These are phyloP conservation scores for Cenococcum geophilum DNA, from an alignment of 495 filamentous ascomycete species.

Conservation along the genomic window DNA sequence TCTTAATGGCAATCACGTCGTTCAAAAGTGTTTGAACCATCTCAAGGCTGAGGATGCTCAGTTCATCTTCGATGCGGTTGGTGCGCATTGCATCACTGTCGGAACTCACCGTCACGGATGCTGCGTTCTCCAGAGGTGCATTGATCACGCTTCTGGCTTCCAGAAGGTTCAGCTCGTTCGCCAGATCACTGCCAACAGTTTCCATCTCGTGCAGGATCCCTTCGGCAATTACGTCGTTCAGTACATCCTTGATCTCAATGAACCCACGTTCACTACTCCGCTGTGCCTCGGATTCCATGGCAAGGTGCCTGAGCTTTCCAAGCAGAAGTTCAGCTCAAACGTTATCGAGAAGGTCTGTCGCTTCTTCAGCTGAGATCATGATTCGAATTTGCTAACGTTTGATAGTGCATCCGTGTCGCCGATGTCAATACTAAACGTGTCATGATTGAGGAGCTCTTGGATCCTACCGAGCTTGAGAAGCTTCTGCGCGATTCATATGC, in stretches of 20 bases:
- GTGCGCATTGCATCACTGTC: conserved; percentile 74
- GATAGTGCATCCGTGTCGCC: conserved; percentile 69
- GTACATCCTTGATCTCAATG: conserved; percentile 90
- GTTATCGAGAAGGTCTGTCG: conserved; percentile 72
- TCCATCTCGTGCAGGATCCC: conserved; percentile 83
- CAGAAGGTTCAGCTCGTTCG: conserved; percentile 83
- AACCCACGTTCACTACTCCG: conserved; percentile 75
- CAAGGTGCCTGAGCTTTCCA: conserved; percentile 70
- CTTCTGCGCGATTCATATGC: conserved; percentile 86
- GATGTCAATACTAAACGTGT: conserved; percentile 61
- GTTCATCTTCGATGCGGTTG: conserved; percentile 96
- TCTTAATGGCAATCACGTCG: conserved; percentile 95
- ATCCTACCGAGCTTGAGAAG: conserved; percentile 68
- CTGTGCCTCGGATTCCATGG: conserved; percentile 70
- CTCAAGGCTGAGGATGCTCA: conserved; percentile 72
- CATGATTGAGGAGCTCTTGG: conserved; percentile 77
- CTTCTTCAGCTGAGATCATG: no score
- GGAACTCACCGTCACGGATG: conserved; percentile 97
- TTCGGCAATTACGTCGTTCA: conserved; percentile 99
- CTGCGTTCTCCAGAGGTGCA: conserved; percentile 95
- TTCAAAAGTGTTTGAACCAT: conserved; percentile 97
- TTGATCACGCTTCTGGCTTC: conserved; percentile 85
- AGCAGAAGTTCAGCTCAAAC: conserved; percentile 98
- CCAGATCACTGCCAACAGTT: conserved; percentile 76
- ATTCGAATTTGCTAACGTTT: no score